Base-by-base conservation (phyloP, 2,329 filamentous ascomycete species). In the Fusarium brevicatenulatum region DNA sequence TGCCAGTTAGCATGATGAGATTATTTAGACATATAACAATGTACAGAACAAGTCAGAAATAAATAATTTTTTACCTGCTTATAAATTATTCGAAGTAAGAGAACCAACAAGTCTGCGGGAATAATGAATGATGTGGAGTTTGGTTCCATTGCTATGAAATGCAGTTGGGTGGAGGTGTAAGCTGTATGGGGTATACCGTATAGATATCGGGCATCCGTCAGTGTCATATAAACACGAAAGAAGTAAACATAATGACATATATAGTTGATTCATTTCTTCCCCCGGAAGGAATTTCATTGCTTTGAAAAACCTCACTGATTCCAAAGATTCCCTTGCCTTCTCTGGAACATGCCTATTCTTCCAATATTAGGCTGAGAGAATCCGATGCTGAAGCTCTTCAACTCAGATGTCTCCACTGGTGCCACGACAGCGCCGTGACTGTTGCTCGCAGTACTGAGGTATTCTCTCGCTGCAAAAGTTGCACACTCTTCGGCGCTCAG, bases 111-210 rank as follows among this genome's bases (percentile, higher is more conserved):
- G 16, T 32, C 12, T 42, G 21, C 40, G 57, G 46, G 39, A 54
- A 61, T 65, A 54, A 46, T 21, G n/a, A 39, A 36, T 23, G 25
- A 43, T 34, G 49, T 49, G 66, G 59, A 65, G 65, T 65, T 57
- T 10, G 36, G 46, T 43, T 36, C n/a, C 32, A 37, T 21, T 39
- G 50, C 30, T 16, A 23, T 40, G 43, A 55, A 43, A 34, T 30
- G 47, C 52, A 53, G n/a, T 37, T 37, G 42, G 58, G 57, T 65
- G 58, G 66, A 54, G 58, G 42, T 40, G 36, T 47, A 52, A 47
- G 63, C 19, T 49, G 36, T 19, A 55, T 53, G 37, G 57, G 44
- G 30, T 36, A n/a, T 21, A 28, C 43, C 43, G 40, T 40, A n/a
- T n/a, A 28, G 34, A n/a, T 40, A n/a, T 28, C 50, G 13, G 39